Percentiles rank a stretch among this genome's conserved stretches.
These are phyloP conservation scores for Hymenoscyphus repandus DNA, from an alignment of 2,329 filamentous ascomycete species.

Conservation along the genomic window DNA sequence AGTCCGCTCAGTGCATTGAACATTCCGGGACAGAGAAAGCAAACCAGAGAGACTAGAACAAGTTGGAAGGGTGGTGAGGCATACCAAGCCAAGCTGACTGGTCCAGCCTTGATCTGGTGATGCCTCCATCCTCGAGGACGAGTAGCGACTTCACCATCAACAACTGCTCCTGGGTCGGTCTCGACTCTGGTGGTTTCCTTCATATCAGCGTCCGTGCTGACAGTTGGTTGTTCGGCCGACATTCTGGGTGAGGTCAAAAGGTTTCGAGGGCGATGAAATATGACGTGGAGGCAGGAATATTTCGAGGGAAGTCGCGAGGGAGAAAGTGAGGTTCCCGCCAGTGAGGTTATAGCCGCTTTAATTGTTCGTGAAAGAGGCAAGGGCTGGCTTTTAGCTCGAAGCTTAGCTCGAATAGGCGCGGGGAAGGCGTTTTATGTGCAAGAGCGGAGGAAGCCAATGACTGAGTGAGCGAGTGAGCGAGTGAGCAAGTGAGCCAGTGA, in stretches of 20 bases:
- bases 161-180: not conserved
- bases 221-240: not conserved
- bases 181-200: not conserved
- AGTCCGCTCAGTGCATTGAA: slow-evolving; percentile 64
- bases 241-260: not conserved
- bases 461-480: no score
- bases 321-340: no score
- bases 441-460: no score
- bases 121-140: slow-evolving; percentile 58
- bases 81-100: slow-evolving; percentile 56
- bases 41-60: slow-evolving; percentile 64
- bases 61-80: slow-evolving; percentile 70
- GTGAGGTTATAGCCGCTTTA: no score
- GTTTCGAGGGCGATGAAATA: not conserved
- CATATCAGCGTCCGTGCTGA: not conserved
- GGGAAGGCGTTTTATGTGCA: no score
- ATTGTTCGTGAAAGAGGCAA: no score
- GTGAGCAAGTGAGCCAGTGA: no score
- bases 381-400: no score
- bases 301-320: not conserved
- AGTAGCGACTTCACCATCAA: not conserved
- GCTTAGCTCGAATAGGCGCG: no score
- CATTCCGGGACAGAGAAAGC: slow-evolving; percentile 69
- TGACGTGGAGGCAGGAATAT: not conserved
- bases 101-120: slow-evolving; percentile 51